Percentiles rank a stretch among this genome's conserved stretches.
Evolutionary conservation across 1,139 yeast genomes (phyloP).

Genomic region (Geotrichum citri-aurantii): DNA sequence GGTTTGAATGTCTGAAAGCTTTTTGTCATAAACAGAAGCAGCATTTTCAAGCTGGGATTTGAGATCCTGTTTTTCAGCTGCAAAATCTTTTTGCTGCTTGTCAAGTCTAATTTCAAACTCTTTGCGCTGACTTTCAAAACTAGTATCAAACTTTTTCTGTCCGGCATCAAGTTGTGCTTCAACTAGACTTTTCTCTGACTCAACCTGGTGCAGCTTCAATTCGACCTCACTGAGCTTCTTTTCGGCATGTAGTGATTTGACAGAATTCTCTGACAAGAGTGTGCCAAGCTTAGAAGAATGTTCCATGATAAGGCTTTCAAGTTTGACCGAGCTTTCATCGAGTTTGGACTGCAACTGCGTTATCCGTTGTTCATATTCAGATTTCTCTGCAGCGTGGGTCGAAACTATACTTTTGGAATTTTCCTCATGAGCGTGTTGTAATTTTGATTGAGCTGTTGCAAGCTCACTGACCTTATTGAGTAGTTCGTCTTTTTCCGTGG

Average conservation of each 20-base stretch:
- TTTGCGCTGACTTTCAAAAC: neutral
- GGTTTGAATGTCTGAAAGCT: neutral
- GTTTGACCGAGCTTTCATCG: neutral
- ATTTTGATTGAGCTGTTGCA: neutral
- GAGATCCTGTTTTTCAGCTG: neutral
- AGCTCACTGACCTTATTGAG: neutral
- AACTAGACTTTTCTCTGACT: neutral
- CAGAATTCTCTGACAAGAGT: neutral
- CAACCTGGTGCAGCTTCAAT: neutral
- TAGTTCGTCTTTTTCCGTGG: neutral
- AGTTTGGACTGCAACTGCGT: neutral
- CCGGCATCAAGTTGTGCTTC: neutral
- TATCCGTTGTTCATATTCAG: neutral
- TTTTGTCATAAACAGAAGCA: neutral
- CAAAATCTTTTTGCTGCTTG: neutral
- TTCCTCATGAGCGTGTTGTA: neutral
- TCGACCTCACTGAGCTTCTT: neutral
- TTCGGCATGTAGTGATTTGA: neutral
- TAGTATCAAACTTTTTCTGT: neutral
- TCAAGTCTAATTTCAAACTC: neutral
- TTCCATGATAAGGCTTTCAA: neutral
- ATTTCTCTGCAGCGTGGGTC: neutral
- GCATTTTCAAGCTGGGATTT: neutral
- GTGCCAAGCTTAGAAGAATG: neutral
- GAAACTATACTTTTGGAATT: neutral